Base-by-base conservation (phyloP, 768 basidiomycete species). In the Gloeostereum incarnatum region DNA sequence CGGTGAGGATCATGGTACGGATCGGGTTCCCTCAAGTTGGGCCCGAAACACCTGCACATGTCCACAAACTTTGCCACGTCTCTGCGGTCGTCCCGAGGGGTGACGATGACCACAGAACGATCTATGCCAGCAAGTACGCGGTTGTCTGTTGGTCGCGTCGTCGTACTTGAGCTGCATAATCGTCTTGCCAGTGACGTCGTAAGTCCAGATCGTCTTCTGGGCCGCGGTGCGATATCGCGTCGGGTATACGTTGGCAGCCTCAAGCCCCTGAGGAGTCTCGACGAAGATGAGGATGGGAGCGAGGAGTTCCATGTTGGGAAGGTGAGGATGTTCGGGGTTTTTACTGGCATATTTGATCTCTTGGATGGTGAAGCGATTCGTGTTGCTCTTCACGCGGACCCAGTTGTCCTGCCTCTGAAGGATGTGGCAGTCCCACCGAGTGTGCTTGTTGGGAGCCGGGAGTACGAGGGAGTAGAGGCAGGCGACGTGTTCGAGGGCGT, bases 121-220 rank as follows among this genome's bases (percentile, higher is more conserved):
- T 56, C 59, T 2, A 60, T 56, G 1, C 72, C 72, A 1, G 70
- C 61, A 8, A 73, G 51, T 19, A 70, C 58, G 23, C 60, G 51
- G 26, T 52, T 46, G 26, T 49, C 36, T 36, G 49, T 40, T 3
- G 57, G 55, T 20, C 56, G n/a, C 32, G 38, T 49, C 46, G 35
- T 57, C 33, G 37, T 58, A 54, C 10, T 40, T 38, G 20, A 55
- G 50, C 39, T 57, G 55, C 8, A 46, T 48, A 18, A 46, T 52
- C 34, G 53, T 47, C 37, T 49, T 51, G 2, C 52, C 44, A 11
- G 54, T 44, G 25, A 43, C 41, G 53, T 58, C 57, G 27, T 38
- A 49, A 35, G 35, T 41, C 20, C 13, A 8, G 22, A 10, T 20
- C 10, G 13, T 20, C 17, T 36, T 18, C 35, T 36, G 9, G 11